A percentile compares a stretch with the other conserved stretches of the same genome.
Conservation (phyloP, 2,329 filamentous ascomycete species). For the Epichloe festucae region DNA sequence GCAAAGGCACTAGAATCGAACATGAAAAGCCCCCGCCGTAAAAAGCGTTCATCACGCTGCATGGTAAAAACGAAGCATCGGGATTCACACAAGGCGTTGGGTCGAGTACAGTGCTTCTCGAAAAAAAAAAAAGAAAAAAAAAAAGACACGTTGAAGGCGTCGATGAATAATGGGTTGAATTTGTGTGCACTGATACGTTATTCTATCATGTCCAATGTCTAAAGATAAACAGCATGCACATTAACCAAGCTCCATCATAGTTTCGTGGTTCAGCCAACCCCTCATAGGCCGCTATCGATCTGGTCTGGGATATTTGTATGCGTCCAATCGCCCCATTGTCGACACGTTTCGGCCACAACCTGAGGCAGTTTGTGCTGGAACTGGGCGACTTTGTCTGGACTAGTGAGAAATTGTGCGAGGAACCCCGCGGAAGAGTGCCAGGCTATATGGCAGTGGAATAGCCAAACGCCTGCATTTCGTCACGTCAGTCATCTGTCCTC, state of each 20-base stretch:
- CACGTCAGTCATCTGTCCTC: background rate
- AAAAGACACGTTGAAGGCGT: no score
- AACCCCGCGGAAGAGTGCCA: conserved; percentile 45
- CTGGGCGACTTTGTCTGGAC: conserved; percentile 24
- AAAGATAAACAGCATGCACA: no score
- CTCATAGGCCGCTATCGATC: conserved; percentile 40
- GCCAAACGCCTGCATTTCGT: conserved; percentile 30
- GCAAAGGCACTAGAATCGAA: no score
- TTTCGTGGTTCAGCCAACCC: background rate
- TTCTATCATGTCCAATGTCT: no score
- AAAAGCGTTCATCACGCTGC: no score
- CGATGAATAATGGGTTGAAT: no score
- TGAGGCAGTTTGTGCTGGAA: conserved; percentile 26
- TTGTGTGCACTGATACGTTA: no score
- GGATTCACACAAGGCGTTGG: no score
- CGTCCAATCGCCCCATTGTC: conserved; percentile 39
- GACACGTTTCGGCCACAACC: conserved; percentile 38
- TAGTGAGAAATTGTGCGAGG: conserved; percentile 36
- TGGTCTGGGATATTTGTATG: conserved; percentile 31
- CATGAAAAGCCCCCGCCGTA: no score
- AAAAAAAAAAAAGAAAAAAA: no score
- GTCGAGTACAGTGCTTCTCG: no score
- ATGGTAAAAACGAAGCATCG: no score
- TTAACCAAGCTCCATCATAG: conserved; percentile 1
- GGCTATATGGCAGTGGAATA: conserved; percentile 42